These are phyloP conservation scores for Microdochium bolleyi DNA, from an alignment of 2,329 filamentous ascomycete genomes.

Conservation along the genomic window DNA sequence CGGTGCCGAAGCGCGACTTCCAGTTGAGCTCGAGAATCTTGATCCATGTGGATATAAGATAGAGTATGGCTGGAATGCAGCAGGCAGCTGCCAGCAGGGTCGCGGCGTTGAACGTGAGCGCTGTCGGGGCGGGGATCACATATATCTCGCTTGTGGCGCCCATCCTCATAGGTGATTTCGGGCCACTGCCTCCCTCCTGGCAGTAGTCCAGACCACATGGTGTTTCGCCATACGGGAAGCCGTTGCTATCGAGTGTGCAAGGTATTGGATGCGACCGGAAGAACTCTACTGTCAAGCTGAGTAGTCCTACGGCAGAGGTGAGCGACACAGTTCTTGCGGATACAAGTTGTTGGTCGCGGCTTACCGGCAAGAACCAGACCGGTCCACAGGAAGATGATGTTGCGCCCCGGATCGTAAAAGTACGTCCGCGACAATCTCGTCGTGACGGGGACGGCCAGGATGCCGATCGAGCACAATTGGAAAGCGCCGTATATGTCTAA, in stretches of 20 bases:
- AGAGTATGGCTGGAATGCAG: slow-evolving; percentile 56
- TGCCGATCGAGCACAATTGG: slow-evolving; percentile 58
- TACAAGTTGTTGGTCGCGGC: slow-evolving; percentile 7
- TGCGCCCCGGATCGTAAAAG: slow-evolving; percentile 54
- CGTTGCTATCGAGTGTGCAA: slow-evolving; percentile 31
- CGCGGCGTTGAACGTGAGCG: slow-evolving; percentile 48
- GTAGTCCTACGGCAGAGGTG: slow-evolving; percentile 31
- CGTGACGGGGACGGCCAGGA: slow-evolving; percentile 55
- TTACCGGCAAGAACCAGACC: slow-evolving; percentile 49
- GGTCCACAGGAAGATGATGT: slow-evolving; percentile 61
- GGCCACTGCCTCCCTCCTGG: slow-evolving; percentile 25
- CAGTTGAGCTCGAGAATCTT: slow-evolving; percentile 57
- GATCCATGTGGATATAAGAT: slow-evolving; percentile 53
- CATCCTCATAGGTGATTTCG: slow-evolving; percentile 45
- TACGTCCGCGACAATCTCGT: slow-evolving; percentile 55
- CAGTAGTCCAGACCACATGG: slow-evolving; percentile 42
- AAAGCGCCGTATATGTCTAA: slow-evolving; percentile 64
- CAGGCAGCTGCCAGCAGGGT: slow-evolving; percentile 56
- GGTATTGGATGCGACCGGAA: slow-evolving; percentile 38
- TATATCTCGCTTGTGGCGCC: slow-evolving; percentile 53
- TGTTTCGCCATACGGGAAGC: slow-evolving; percentile 18
- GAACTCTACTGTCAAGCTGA: slow-evolving; percentile 58
- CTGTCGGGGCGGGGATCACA: slow-evolving; percentile 48
- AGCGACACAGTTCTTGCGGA: neutral
- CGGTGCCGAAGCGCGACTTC: slow-evolving; percentile 33